Evolutionary conservation across 345 rosid species (phyloP), one percentile per base, ranked within the genome.

Genomic region (Salix udensis): DNA sequence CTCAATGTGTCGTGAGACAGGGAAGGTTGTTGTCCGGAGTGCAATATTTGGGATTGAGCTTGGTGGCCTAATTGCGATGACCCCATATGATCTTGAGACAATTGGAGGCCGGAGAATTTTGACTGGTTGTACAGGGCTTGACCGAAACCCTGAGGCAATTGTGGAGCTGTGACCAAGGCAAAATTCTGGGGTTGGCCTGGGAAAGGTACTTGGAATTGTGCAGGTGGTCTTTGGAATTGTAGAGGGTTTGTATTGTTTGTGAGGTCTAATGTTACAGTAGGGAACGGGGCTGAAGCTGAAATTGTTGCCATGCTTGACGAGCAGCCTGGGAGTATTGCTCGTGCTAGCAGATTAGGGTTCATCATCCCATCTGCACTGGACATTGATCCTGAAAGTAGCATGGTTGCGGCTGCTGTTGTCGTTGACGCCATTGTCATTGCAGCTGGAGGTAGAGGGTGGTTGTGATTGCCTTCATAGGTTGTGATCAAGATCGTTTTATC

Each of bases 351-450:
- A 79, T 91, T 96, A 16, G 91, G 93, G 78, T 92, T 96, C 97
- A 92, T 91, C 60, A 93, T 74, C 1, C 94, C 94, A 11, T 96
- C 99, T 13, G 90, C 88, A 78, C 98, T 96, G 8, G 98, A 88
- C 94, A 90, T 96, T 19, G 99, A 93, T 0, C 98, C 98, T 0
- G 99, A 93, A 37, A 96, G 90, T 66, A 96, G 52, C 99, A 93
- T 96, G 69, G 66, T 92, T 1, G 97, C 98, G 0, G 99, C 99
- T 0, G 98, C 97, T 0, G 91, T 13, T 18, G 99, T 96, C 2
- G 99, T 93, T 4, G 99, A 93, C 36, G 97, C 99, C 98, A 96
- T 93, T 0, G 98, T 92, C 79, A 96, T 87, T 0, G 99, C 99
- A 0, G 98, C 94, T 6, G 97, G 95, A 0, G 99, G 99, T 31